These are phyloP conservation scores for Urostyla sp. DNA, from an alignment of 73 alveolate genomes.

Conservation along the genomic window DNA sequence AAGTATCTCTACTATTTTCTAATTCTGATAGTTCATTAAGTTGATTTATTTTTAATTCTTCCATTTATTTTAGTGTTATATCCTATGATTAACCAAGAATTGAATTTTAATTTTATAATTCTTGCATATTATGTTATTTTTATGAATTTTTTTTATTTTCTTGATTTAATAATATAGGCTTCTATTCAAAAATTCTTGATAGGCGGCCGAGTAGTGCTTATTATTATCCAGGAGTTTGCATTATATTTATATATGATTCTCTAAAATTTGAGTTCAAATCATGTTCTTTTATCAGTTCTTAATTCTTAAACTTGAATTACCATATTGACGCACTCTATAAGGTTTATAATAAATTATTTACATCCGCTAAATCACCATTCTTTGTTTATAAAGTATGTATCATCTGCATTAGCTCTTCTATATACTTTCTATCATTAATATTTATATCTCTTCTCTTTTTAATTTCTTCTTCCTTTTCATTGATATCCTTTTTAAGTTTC, in stretches of 20 bases:
- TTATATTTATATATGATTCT: neutral
- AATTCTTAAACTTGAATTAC: conserved; percentile 24
- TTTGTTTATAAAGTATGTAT: neutral
- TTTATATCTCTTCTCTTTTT: conserved; percentile 18
- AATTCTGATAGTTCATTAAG: neutral
- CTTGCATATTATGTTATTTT: neutral
- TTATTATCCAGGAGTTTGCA: neutral
- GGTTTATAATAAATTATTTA: neutral
- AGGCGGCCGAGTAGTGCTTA: neutral
- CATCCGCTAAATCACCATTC: neutral
- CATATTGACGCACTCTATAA: neutral
- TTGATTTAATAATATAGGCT: conserved; percentile 7
- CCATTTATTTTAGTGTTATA: neutral
- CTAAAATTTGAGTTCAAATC: neutral
- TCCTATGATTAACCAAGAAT: conserved; percentile 1
- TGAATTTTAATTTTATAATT: neutral
- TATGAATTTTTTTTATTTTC: neutral
- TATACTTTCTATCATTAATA: neutral
- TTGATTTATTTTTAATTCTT: neutral
- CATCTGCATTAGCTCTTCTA: neutral
- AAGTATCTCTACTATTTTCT: neutral
- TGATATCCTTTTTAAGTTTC: neutral
- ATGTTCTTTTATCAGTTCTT: conserved; percentile 1
- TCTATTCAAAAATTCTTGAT: neutral
- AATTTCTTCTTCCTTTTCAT: neutral